These are phyloP conservation scores for Sporothrix dimorphospora DNA, from an alignment of 2,329 filamentous ascomycete species.

Conservation along the genomic window DNA sequence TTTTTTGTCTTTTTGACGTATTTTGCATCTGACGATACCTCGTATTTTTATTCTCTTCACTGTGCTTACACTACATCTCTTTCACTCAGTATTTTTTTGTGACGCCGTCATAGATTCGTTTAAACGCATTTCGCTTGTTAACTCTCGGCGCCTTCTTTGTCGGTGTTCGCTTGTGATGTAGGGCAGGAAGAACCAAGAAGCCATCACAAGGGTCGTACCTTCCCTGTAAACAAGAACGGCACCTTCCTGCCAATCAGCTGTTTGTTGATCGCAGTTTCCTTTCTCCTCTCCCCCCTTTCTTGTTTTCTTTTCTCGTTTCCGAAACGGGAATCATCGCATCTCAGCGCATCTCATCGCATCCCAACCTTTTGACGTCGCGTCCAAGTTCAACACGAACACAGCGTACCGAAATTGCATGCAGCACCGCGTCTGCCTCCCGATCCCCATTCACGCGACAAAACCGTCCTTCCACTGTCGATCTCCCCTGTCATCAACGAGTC, in stretches of 20 bases:
- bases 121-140: not conserved
- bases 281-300: not conserved
- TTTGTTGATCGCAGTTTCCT: not conserved
- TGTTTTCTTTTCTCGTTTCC: not conserved
- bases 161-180: not conserved
- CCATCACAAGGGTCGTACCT: not conserved
- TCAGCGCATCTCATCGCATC: no score
- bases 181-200: not conserved
- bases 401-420: not conserved
- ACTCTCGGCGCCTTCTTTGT: not conserved
- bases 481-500: not conserved
- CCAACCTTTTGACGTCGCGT: not conserved
- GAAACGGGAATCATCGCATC: not conserved
- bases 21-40: not conserved
- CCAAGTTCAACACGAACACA: not conserved
- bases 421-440: not conserved
- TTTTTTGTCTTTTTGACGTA: not conserved
- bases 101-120: not conserved
- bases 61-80: not conserved
- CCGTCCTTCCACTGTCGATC: not conserved
- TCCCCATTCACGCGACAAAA: not conserved
- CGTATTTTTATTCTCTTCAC: not conserved
- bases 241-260: not conserved
- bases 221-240: not conserved
- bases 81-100: not conserved